Evolutionary conservation across 441 rosid species (phyloP), one percentile per base, ranked within the genome.

Genomic region (Codiaeum variegatum): DNA sequence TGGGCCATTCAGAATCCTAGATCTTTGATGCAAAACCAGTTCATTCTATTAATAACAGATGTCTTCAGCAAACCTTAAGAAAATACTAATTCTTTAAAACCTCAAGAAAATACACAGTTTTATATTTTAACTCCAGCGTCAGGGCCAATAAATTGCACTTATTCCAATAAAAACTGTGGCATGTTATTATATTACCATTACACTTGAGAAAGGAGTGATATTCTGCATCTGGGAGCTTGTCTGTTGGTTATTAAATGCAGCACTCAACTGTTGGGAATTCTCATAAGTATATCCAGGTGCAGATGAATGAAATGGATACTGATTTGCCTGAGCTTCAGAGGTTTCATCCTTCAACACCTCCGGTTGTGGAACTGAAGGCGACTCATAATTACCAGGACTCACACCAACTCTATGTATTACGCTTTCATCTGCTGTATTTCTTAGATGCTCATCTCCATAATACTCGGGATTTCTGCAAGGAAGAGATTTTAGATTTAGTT

Each of bases 171-270:
- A 60, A 31, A 51, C 31, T 32, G 60, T 24, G 5, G 19, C 52
- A 24, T 18, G n/a, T 61, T 38, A 42, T 29, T 67, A 55, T 62
- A 73, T 78, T 88, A 95, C 98, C 99, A 89, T 88, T 74, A 88
- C 90, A 81, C 80, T 89, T 58, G 98, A 82, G 79, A 95, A 89
- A 49, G 87, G 84, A 73, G 85, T 80, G 71, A 87, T 88, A 82
- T 88, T 90, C 81, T 87, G 96, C 83, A 86, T 75, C 80, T 91
- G 97, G 51, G 91, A 77, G 84, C 86, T 88, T 77, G 88, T 71
- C 75, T 91, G 94, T 32, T 79, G 71, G 24, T 85, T 85, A 70
- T 77, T 73, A 76, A 86, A 91, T 72, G 87, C 80, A 66, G 87
- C 76, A 83, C 85, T 85, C 77, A 93, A 77, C 81, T 85, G 91